phyloP scores from a whole-genome alignment of 495 filamentous ascomycete species.

The Penicillium atrosanguineum region DNA sequence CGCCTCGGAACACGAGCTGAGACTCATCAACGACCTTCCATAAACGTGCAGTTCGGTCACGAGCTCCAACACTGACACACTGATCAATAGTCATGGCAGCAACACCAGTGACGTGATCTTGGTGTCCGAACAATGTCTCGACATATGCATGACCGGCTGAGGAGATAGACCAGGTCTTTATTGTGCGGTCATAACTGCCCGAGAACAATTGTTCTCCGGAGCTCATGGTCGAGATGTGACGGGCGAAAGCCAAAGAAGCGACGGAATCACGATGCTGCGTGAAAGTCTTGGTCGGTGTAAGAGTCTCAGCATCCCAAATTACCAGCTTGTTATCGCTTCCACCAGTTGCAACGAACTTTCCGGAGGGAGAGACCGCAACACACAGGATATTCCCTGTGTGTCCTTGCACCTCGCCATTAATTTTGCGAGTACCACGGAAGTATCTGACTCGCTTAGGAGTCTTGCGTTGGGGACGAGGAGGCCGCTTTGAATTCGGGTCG shows the following conservation, averaged over 20 bases:
- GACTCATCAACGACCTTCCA: constrained; percentile 98
- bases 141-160: constrained; percentile 67
- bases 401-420: constrained; percentile 62
- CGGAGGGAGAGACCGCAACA: constrained; percentile 82
- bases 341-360: constrained; percentile 87
- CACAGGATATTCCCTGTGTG: constrained; percentile 75
- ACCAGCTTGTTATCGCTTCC: constrained; percentile 78
- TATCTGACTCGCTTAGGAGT: constrained; percentile 69
- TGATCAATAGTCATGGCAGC: constrained; percentile 80
- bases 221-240: constrained; percentile 61
- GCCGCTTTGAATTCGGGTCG: constrained; percentile 56
- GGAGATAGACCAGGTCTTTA: constrained; percentile 80
- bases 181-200: constrained; percentile 80
- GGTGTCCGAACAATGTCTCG: constrained; percentile 94
- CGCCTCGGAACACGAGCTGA: constrained; percentile 91
- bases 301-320: constrained; percentile 76
- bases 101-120: constrained; percentile 82
- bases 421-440: constrained; percentile 60
- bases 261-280: constrained; percentile 89
- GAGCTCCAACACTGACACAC: constrained; percentile 83
- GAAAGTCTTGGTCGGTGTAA: constrained; percentile 79
- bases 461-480: constrained; percentile 60
- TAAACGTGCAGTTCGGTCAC: constrained; percentile 87
- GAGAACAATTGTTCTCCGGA: constrained; percentile 83
- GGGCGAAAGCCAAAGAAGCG: constrained; percentile 77